These are phyloP conservation scores for Syncephalastrum sp. DNA, from an alignment of 371 early-diverging fungal species.

Conservation along the genomic window DNA sequence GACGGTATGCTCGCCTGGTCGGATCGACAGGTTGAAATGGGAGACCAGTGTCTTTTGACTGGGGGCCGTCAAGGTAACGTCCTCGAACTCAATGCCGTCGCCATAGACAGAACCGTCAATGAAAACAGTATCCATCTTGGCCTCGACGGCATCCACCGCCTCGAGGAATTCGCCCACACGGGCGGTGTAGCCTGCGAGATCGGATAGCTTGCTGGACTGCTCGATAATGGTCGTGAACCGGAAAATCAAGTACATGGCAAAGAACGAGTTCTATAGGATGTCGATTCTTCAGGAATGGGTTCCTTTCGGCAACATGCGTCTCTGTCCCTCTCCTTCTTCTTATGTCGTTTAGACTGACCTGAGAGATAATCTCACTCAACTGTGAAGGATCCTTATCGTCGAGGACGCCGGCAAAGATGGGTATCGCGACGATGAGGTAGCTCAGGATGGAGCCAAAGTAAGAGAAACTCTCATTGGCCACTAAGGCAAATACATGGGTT, in stretches of 20 bases:
- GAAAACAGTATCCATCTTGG: slow-evolving; percentile 43
- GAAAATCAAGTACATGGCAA: slow-evolving; percentile 76
- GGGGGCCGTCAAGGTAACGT: slow-evolving; percentile 36
- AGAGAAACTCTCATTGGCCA: slow-evolving; percentile 66
- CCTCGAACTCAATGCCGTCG: slow-evolving; percentile 32
- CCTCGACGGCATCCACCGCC: slow-evolving; percentile 52
- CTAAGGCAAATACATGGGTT: slow-evolving; percentile 15
- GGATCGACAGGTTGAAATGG: slow-evolving; percentile 49
- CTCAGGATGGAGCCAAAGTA: slow-evolving; percentile 83
- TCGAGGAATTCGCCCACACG: slow-evolving; percentile 86
- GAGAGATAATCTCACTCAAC: slow-evolving; percentile 73
- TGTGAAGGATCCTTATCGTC: slow-evolving; percentile 66
- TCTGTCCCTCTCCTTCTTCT: no score
- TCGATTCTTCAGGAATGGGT: no score
- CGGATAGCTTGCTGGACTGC: slow-evolving; percentile 64
- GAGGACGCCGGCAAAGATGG: slow-evolving; percentile 77
- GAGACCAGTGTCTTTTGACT: slow-evolving; percentile 35
- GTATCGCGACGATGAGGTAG: slow-evolving; percentile 82
- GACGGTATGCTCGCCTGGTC: slow-evolving; percentile 56
- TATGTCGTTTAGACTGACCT: slow-evolving; percentile 27
- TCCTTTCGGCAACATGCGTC: no score
- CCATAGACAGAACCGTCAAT: slow-evolving; percentile 34
- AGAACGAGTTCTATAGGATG: slow-evolving; percentile 58
- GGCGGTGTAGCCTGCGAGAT: slow-evolving; percentile 82
- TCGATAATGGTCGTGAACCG: slow-evolving; percentile 76